These are phyloP conservation scores for Lolium rigidum DNA, from an alignment of 176 grass and related monocot genomes.

Conservation along the genomic window DNA sequence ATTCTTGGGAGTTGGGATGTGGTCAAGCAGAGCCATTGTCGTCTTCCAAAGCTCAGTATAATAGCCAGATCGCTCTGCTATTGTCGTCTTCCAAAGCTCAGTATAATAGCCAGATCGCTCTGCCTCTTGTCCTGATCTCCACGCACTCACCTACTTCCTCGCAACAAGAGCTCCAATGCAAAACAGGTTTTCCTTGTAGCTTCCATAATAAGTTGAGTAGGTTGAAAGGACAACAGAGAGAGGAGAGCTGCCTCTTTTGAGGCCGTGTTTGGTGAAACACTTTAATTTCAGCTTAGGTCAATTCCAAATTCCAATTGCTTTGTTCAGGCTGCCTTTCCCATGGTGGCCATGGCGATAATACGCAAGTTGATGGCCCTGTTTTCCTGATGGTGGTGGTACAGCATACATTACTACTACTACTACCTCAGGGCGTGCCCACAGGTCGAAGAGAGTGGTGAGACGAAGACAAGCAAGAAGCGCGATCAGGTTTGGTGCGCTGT, in stretches of 20 bases:
- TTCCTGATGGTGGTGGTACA: too few species aligned
- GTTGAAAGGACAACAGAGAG: background rate
- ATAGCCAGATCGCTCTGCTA: too few species aligned
- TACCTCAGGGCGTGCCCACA: background rate
- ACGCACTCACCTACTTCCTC: background rate
- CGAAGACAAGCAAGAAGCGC: conserved; percentile 38
- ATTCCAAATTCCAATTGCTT: background rate
- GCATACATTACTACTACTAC: too few species aligned
- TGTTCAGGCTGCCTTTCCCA: background rate
- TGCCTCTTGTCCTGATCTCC: background rate
- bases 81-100: too few species aligned
- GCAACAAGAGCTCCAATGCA: background rate
- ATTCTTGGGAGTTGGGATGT: conserved; percentile 45
- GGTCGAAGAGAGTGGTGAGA: conserved; percentile 17
- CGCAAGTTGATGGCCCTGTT: conserved; percentile 3
- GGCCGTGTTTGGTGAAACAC: background rate
- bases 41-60: conserved; percentile 9
- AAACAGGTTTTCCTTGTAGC: background rate
- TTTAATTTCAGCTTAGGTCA: conserved; percentile 2
- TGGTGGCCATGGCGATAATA: background rate
- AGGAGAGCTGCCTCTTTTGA: background rate
- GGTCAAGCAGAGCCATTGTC: conserved; percentile 36
- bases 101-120: conserved; percentile 24
- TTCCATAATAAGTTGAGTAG: background rate
- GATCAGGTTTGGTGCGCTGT: conserved; percentile 41